phyloP scores from a whole-genome alignment of 208 protist genomes.

The Trypanosoma brucei region DNA sequence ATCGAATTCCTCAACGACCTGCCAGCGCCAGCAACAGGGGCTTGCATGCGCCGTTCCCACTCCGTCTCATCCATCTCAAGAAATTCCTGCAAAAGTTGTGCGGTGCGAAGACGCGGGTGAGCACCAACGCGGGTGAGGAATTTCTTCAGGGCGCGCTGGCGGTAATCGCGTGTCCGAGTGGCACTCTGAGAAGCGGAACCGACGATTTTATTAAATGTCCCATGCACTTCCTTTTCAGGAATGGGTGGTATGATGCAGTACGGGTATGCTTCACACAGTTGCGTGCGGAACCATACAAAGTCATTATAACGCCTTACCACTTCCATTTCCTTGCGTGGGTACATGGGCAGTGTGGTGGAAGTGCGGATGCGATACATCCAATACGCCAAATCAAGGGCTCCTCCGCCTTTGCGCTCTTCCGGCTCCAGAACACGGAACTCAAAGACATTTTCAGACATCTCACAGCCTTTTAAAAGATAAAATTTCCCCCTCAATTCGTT shows the following conservation, averaged over 20 bases:
- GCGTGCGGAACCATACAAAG: slow-evolving; percentile 76
- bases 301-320: slow-evolving; percentile 83
- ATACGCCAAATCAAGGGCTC: slow-evolving; percentile 75
- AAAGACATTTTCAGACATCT: slow-evolving; percentile 21
- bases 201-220: slow-evolving; percentile 54
- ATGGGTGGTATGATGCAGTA: slow-evolving; percentile 86
- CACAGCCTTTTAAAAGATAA: no score
- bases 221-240: slow-evolving; percentile 83
- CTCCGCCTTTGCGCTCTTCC: slow-evolving; percentile 45
- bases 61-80: slow-evolving; percentile 59
- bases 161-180: slow-evolving; percentile 59
- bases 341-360: slow-evolving; percentile 27
- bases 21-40: slow-evolving; percentile 28
- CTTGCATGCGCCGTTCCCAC: slow-evolving; percentile 57
- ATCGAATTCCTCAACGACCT: slow-evolving; percentile 14
- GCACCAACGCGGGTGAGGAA: slow-evolving; percentile 77
- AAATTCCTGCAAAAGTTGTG: slow-evolving; percentile 66
- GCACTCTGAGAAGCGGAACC: slow-evolving; percentile 16
- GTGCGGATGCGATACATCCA: slow-evolving; percentile 67
- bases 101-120: slow-evolving; percentile 56
- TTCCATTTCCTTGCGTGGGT: slow-evolving; percentile 23
- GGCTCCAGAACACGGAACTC: slow-evolving; percentile 38
- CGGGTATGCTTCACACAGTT: slow-evolving; percentile 57
- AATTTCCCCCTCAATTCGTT: neutral
- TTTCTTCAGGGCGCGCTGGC: slow-evolving; percentile 60